phyloP scores from a whole-genome alignment of 768 basidiomycete genomes.

The Psilocybe subaeruginosa region DNA sequence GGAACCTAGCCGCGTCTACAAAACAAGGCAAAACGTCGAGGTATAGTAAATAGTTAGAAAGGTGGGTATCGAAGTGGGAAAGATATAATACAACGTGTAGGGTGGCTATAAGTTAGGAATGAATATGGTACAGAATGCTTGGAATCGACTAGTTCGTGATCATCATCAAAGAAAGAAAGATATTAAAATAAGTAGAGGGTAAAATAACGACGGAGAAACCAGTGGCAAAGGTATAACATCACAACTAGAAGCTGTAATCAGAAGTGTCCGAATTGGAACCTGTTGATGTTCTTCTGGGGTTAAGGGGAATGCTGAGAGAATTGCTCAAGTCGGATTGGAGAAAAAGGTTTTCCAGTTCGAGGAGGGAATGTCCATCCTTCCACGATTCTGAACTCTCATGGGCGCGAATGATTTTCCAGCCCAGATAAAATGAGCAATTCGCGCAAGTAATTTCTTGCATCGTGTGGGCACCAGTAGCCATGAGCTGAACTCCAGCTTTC shows the following conservation, averaged over 20 bases:
- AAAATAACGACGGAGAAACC: background rate
- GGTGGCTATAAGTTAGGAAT: slow-evolving; percentile 11
- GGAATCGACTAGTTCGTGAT: background rate
- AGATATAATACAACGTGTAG: slow-evolving; percentile 6
- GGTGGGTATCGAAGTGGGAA: slow-evolving; percentile 3
- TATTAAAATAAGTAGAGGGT: slow-evolving; percentile 2
- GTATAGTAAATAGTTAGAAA: background rate
- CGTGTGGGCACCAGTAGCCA: slow-evolving; percentile 66
- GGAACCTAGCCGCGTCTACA: background rate
- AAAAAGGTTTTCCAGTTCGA: slow-evolving; percentile 58
- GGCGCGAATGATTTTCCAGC: slow-evolving; percentile 65
- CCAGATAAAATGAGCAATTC: slow-evolving; percentile 54
- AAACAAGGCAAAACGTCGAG: background rate
- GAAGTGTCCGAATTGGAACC: slow-evolving; percentile 33
- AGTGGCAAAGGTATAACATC: background rate
- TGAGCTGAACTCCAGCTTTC: slow-evolving; percentile 54
- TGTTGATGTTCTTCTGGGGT: slow-evolving; percentile 29
- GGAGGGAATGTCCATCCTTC: slow-evolving; percentile 62
- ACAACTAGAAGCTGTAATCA: slow-evolving; percentile 28
- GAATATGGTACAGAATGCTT: slow-evolving; percentile 9
- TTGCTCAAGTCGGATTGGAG: slow-evolving; percentile 24
- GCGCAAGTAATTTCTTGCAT: slow-evolving; percentile 59
- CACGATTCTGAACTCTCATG: slow-evolving; percentile 59
- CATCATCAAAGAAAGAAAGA: background rate
- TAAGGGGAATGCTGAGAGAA: slow-evolving; percentile 15